Conservation (phyloP, 805 yeast species). For the Blastobotrys peoriensis region DNA sequence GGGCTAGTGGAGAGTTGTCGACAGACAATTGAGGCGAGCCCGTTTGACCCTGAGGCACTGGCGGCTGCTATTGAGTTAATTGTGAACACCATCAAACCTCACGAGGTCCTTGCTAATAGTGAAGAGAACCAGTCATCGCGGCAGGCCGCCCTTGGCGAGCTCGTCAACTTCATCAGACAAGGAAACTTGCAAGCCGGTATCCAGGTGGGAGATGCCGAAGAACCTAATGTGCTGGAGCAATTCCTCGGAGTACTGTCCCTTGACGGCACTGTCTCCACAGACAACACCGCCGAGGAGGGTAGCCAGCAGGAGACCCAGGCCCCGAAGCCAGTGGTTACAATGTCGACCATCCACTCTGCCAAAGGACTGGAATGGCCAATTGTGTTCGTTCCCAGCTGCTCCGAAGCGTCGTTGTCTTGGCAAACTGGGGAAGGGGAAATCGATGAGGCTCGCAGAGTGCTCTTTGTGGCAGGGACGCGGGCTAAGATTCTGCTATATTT, state of each 20-base stretch:
- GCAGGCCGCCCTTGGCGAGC: not conserved
- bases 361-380: constrained; percentile 96
- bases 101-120: constrained; percentile 1
- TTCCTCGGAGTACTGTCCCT: constrained; percentile 20
- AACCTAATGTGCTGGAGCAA: constrained; percentile 8
- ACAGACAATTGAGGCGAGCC: not conserved
- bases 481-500: constrained; percentile 57
- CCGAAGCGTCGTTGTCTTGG: constrained; percentile 4
- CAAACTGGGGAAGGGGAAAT: constrained; percentile 6
- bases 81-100: constrained; percentile 5
- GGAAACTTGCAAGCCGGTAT: not conserved
- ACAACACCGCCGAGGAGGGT: constrained; percentile 5
- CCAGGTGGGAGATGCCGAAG: not conserved
- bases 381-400: constrained; percentile 67
- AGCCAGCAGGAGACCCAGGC: not conserved
- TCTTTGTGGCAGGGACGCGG: constrained; percentile 85
- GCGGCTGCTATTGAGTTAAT: constrained; percentile 6
- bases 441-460: constrained; percentile 71
- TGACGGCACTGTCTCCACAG: constrained; percentile 9
- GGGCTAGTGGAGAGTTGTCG: constrained; percentile 7
- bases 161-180: not conserved
- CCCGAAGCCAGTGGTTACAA: constrained; percentile 29
- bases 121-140: not conserved
- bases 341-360: constrained; percentile 87
- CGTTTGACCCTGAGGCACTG: not conserved